Evolutionary conservation across 148 eudicot genomes (phyloP).

Genomic region (Euryodendron excelsum): DNA sequence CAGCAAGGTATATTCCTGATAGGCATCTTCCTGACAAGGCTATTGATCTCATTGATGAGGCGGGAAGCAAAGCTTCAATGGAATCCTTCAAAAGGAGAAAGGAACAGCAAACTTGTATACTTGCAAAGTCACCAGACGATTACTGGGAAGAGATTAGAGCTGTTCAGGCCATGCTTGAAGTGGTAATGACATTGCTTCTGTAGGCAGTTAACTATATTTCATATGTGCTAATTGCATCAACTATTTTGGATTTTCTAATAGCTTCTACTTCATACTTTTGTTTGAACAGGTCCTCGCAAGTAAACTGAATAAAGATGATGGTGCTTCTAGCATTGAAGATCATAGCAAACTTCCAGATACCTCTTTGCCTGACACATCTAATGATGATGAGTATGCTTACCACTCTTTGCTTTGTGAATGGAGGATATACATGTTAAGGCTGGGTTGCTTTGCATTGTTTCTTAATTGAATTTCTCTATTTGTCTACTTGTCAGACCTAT

Average conservation of each 20-base stretch:
- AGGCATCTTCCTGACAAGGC: slow-evolving; percentile 66
- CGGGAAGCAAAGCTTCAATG: slow-evolving; percentile 59
- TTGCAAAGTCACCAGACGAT: slow-evolving; percentile 48
- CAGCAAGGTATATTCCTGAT: slow-evolving; percentile 57
- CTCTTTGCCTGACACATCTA: slow-evolving; percentile 19
- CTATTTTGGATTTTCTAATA: slow-evolving; percentile 15
- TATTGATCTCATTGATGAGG: slow-evolving; percentile 64
- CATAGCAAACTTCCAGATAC: slow-evolving; percentile 19
- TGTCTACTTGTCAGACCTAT: slow-evolving; percentile 19
- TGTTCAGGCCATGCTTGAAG: slow-evolving; percentile 52
- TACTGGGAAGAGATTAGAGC: slow-evolving; percentile 62
- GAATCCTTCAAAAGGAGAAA: slow-evolving; percentile 39
- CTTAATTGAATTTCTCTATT: slow-evolving; percentile 3
- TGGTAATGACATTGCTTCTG: slow-evolving; percentile 22
- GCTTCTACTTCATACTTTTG: slow-evolving; percentile 4
- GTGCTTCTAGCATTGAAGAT: slow-evolving; percentile 21
- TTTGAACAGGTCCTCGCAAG: slow-evolving; percentile 29
- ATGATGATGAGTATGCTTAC: slow-evolving; percentile 42
- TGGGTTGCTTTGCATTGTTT: not conserved
- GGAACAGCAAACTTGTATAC: slow-evolving; percentile 37
- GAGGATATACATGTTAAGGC: not conserved
- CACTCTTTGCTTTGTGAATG: slow-evolving; percentile 7
- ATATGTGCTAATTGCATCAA: slow-evolving; percentile 1
- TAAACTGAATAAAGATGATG: slow-evolving; percentile 22
- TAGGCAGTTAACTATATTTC: not conserved